phyloP scores from a whole-genome alignment of 495 filamentous ascomycete genomes.

The Penicillium pancosmium region DNA sequence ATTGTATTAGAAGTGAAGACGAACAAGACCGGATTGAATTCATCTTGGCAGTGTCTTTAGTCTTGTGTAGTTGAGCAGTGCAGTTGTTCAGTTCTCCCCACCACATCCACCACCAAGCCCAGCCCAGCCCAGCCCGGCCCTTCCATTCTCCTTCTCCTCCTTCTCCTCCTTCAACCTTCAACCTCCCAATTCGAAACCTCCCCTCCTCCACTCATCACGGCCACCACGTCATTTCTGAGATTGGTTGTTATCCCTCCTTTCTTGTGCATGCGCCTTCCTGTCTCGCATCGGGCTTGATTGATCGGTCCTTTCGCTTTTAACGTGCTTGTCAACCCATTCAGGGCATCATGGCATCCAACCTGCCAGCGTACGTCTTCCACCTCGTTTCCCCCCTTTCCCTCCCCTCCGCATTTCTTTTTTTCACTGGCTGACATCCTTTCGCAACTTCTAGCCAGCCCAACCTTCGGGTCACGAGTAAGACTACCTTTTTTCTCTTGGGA shows the following conservation, averaged over 20 bases:
- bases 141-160: slow-evolving; percentile 26
- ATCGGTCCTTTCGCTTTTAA: slow-evolving; percentile 43
- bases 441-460: slow-evolving; percentile 54
- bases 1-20: background rate
- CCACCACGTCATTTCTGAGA: slow-evolving; percentile 17
- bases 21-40: too few species aligned
- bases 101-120: background rate
- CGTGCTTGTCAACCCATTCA: slow-evolving; percentile 35
- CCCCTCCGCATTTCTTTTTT: slow-evolving; percentile 2
- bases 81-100: background rate
- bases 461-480: slow-evolving; percentile 66
- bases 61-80: background rate
- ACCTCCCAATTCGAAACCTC: slow-evolving; percentile 16
- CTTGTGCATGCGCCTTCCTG: slow-evolving; percentile 47
- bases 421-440: slow-evolving; percentile 26
- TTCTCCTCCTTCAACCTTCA: slow-evolving; percentile 24
- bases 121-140: slow-evolving; percentile 18
- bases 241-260: slow-evolving; percentile 15
- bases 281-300: slow-evolving; percentile 42
- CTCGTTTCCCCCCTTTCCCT: slow-evolving; percentile 23
- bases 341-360: slow-evolving; percentile 58
- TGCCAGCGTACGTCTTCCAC: slow-evolving; percentile 57
- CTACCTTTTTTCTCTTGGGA: slow-evolving; percentile 15
- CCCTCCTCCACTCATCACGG: slow-evolving; percentile 13
- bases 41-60: background rate